Conservation (phyloP, 2,329 filamentous ascomycete genomes). For the Tolypocladium tropicale region DNA sequence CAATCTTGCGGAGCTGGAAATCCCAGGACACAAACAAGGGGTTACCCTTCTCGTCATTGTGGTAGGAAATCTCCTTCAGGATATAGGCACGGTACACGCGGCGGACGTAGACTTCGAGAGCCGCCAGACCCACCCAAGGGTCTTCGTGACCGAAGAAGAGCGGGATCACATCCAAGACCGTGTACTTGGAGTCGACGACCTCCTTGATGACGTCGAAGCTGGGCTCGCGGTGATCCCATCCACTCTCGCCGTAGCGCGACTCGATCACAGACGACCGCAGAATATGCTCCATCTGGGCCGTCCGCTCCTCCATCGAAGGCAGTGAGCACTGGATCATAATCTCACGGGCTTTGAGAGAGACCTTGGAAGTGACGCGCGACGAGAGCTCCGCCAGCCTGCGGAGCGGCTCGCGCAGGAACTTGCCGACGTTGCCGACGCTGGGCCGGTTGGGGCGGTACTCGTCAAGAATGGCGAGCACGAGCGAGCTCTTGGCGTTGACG, state of each 20-base stretch:
- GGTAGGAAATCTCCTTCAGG: constrained; percentile 81
- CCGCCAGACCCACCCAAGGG: constrained; percentile 86
- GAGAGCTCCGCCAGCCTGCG: constrained; percentile 84
- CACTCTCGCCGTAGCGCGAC: constrained; percentile 93
- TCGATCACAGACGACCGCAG: constrained; percentile 90
- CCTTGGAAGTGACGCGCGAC: constrained; percentile 74
- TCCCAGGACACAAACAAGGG: constrained; percentile 87
- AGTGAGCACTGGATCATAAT: constrained; percentile 95
- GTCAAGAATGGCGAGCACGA: constrained; percentile 83
- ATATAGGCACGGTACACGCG: constrained; percentile 95
- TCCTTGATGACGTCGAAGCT: constrained; percentile 89
- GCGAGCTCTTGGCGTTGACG: constrained; percentile 86
- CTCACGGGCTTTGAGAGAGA: constrained; percentile 92
- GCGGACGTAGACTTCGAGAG: constrained; percentile 91
- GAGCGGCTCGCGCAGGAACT: constrained; percentile 73
- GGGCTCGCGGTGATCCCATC: constrained; percentile 92
- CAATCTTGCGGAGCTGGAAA: constrained; percentile 88
- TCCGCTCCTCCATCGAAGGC: constrained; percentile 90
- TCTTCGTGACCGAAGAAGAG: constrained; percentile 94
- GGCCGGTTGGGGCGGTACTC: constrained; percentile 94
- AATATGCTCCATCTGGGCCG: constrained; percentile 97
- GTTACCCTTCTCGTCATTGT: constrained; percentile 59
- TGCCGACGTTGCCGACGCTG: constrained; percentile 75
- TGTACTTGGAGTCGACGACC: constrained; percentile 97
- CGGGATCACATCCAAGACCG: constrained; percentile 90